Percentiles rank a stretch among this genome's conserved stretches.
These are phyloP conservation scores for Leptographium flavum DNA, from an alignment of 2,329 filamentous ascomycete genomes.

Conservation along the genomic window DNA sequence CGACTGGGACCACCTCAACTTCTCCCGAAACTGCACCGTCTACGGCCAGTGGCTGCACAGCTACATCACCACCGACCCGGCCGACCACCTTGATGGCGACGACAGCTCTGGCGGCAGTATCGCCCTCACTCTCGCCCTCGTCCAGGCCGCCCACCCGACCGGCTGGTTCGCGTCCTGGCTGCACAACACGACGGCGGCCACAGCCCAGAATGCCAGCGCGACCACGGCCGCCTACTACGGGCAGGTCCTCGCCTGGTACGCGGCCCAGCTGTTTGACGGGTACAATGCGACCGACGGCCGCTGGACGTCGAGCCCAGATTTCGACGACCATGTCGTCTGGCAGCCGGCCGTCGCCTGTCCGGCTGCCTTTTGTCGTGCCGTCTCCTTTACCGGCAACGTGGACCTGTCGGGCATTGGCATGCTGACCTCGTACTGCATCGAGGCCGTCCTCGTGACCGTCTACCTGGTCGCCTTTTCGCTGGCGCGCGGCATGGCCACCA, in stretches of 20 bases:
- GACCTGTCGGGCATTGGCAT: conserved; percentile 13
- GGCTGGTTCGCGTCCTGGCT: conserved; percentile 1
- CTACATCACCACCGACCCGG: conserved; percentile 5
- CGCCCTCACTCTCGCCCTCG: not conserved
- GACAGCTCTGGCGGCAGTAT: conserved; percentile 6
- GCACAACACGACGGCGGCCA: not conserved
- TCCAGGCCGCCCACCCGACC: not conserved
- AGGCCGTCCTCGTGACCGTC: not conserved
- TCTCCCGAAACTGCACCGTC: conserved; percentile 9
- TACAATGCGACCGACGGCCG: conserved; percentile 2
- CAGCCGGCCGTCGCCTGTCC: conserved; percentile 4
- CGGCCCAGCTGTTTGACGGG: not conserved
- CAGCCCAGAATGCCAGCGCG: not conserved
- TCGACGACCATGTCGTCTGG: conserved; percentile 6
- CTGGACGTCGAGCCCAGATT: conserved; percentile 3
- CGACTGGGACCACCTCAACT: conserved; percentile 9
- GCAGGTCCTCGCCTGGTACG: conserved; percentile 5
- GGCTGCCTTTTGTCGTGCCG: conserved; percentile 10
- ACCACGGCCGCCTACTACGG: not conserved
- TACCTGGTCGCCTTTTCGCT: not conserved
- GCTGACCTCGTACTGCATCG: conserved; percentile 2
- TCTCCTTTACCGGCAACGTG: conserved; percentile 10
- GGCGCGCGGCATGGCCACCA: not conserved
- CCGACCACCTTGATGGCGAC: conserved; percentile 4
- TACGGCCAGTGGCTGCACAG: conserved; percentile 10